Evolutionary conservation across 2,329 filamentous ascomycete species (phyloP).

Genomic region (Furcasterigmium furcatum): DNA sequence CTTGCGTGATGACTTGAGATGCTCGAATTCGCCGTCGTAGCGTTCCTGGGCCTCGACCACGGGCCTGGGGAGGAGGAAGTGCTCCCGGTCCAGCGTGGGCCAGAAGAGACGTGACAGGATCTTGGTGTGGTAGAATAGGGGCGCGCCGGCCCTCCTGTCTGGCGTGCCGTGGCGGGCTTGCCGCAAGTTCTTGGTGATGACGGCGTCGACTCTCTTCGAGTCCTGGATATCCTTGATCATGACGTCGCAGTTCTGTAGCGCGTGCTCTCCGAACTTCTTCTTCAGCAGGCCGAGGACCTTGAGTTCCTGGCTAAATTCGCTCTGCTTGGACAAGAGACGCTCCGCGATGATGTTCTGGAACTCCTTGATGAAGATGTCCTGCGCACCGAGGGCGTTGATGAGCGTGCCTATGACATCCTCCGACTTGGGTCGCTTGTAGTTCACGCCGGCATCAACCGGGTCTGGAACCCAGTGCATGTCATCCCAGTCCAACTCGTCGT

Average conservation of each 20-base stretch:
- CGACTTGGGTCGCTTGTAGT: conserved; percentile 85
- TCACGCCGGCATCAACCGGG: conserved; percentile 86
- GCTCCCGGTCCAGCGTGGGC: conserved; percentile 73
- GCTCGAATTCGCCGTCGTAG: conserved; percentile 75
- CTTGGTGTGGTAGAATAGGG: conserved; percentile 65
- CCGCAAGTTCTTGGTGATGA: conserved; percentile 49
- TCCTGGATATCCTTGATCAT: conserved; percentile 95
- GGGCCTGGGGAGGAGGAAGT: conserved; percentile 59
- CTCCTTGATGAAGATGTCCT: conserved; percentile 91
- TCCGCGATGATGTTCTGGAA: conserved; percentile 88
- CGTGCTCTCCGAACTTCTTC: conserved; percentile 78
- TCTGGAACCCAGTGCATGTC: conserved; percentile 94
- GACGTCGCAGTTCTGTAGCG: conserved; percentile 90
- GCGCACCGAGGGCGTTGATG: conserved; percentile 81
- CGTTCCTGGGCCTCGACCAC: conserved; percentile 60
- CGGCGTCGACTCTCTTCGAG: conserved; percentile 68
- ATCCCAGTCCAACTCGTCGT: conserved; percentile 79
- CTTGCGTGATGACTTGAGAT: conserved; percentile 78
- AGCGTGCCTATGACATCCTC: conserved; percentile 91
- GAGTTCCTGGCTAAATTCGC: conserved; percentile 73
- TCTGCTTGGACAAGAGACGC: conserved; percentile 65
- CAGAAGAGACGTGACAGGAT: conserved; percentile 92
- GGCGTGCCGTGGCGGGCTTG: conserved; percentile 11
- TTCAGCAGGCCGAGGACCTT: conserved; percentile 85
- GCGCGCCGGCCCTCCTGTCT: conserved; percentile 12